These are phyloP conservation scores for Elsinoe australis DNA, from an alignment of 2,329 filamentous ascomycete genomes.

Conservation along the genomic window DNA sequence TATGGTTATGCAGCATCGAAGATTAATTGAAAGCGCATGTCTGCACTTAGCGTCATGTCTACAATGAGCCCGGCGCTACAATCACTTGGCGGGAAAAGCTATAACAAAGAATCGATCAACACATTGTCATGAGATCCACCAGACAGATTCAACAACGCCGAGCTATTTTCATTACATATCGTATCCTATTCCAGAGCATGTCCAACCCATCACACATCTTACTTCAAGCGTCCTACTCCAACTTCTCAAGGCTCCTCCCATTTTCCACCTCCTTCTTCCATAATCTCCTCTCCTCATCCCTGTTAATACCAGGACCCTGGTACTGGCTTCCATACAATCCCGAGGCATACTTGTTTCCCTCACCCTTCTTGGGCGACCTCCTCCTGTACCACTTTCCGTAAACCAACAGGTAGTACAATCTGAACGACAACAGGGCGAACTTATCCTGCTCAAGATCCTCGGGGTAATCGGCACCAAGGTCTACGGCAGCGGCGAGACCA, in stretches of 20 bases:
- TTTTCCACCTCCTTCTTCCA: conserved; percentile 45
- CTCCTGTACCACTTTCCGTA: conserved; percentile 56
- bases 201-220: too few relatives aligned
- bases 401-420: conserved; percentile 53
- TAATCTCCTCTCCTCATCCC: conserved; percentile 44
- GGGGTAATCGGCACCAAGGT: conserved; percentile 57
- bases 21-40: too few relatives aligned
- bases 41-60: too few relatives aligned
- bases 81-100: too few relatives aligned
- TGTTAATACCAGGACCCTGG: conserved; percentile 49
- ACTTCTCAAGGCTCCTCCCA: conserved; percentile 27
- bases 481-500: conserved; percentile 63
- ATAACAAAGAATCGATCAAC: too few relatives aligned
- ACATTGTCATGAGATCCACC: too few relatives aligned
- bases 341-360: conserved; percentile 49
- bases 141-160: too few relatives aligned
- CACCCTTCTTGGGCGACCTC: conserved; percentile 35
- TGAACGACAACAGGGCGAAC: conserved; percentile 54
- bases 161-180: too few relatives aligned
- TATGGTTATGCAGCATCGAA: too few relatives aligned
- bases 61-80: too few relatives aligned
- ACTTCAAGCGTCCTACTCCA: neutral
- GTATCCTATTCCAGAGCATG: too few relatives aligned
- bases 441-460: conserved; percentile 55
- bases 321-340: conserved; percentile 55